Evolutionary conservation across 225 moss, liverwort and hornwort species (phyloP).

Genomic region (Polytrichum formosum): DNA sequence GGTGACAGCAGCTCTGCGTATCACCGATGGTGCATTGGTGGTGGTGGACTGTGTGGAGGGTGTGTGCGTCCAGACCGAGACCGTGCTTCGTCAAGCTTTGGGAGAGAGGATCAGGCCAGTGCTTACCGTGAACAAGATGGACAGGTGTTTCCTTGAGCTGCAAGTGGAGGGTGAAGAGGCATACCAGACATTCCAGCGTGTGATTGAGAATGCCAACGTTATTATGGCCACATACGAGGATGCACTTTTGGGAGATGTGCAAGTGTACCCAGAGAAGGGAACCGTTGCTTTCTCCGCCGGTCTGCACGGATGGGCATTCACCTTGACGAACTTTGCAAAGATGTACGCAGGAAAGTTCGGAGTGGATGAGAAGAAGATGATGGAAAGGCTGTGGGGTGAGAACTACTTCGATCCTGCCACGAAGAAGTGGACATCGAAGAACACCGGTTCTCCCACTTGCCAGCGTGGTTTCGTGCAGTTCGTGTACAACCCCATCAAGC

Average conservation of each 20-base stretch:
- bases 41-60: constrained; percentile 45
- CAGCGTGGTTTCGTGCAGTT: constrained; percentile 30
- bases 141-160: constrained; percentile 36
- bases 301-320: constrained; percentile 34
- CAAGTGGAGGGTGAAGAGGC: constrained; percentile 37
- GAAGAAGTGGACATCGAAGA: constrained; percentile 19
- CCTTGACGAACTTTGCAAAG: constrained; percentile 23
- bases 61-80: constrained; percentile 39
- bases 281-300: constrained; percentile 30
- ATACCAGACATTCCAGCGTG: constrained; percentile 27
- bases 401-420: constrained; percentile 29
- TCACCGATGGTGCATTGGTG: constrained; percentile 43
- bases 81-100: constrained; percentile 36
- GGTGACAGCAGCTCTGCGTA: constrained; percentile 45
- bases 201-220: constrained; percentile 33
- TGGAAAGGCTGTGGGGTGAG: constrained; percentile 28
- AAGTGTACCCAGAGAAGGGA: constrained; percentile 27
- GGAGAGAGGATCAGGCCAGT: constrained; percentile 37
- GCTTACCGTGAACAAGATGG: constrained; percentile 44
- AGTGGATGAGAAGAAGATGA: constrained; percentile 35
- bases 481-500: constrained; percentile 28
- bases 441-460: constrained; percentile 13
- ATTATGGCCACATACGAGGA: constrained; percentile 36
- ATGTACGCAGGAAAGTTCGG: constrained; percentile 21
- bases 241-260: constrained; percentile 23